Evolutionary conservation across 1,284 basidiomycete species (phyloP).

Genomic region (Puccinia hordei): DNA sequence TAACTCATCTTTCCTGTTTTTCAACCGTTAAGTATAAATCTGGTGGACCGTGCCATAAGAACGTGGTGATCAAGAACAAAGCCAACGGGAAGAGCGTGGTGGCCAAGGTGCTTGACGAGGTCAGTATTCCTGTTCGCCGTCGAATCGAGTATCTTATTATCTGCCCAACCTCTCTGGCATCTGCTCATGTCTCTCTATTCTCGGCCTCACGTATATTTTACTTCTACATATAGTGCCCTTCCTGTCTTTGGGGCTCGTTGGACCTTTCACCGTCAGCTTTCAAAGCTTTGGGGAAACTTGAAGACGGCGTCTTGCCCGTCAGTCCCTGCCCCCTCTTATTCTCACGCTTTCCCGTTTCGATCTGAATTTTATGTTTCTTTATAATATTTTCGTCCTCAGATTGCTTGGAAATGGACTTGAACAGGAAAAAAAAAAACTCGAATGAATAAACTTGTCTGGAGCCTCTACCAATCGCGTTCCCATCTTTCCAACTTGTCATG

Average conservation of each 20-base stretch:
- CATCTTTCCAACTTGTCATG: too few relatives aligned
- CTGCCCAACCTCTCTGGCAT: too few relatives aligned
- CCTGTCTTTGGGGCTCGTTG: constrained; percentile 3
- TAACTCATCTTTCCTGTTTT: background rate
- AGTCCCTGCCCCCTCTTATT: background rate
- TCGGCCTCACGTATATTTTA: background rate
- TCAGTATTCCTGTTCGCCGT: background rate
- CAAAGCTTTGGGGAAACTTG: constrained; percentile 14
- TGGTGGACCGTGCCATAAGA: constrained; percentile 31
- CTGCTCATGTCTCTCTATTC: background rate
- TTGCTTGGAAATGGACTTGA: too few relatives aligned
- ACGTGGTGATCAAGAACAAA: constrained; percentile 20
- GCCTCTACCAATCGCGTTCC: too few relatives aligned
- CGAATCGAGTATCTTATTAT: too few relatives aligned
- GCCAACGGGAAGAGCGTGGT: constrained; percentile 19
- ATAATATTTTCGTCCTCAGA: too few relatives aligned
- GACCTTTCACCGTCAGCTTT: constrained; percentile 25
- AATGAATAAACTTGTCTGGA: too few relatives aligned
- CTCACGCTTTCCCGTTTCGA: too few relatives aligned
- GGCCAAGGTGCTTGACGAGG: constrained; percentile 35
- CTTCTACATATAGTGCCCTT: constrained; percentile 19
- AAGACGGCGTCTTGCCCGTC: constrained; percentile 26
- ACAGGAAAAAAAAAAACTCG: too few relatives aligned
- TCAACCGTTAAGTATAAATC: background rate
- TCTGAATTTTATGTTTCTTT: too few relatives aligned